These are phyloP conservation scores for Verticillium tricorpus DNA, from an alignment of 2,329 filamentous ascomycete species.

Conservation along the genomic window DNA sequence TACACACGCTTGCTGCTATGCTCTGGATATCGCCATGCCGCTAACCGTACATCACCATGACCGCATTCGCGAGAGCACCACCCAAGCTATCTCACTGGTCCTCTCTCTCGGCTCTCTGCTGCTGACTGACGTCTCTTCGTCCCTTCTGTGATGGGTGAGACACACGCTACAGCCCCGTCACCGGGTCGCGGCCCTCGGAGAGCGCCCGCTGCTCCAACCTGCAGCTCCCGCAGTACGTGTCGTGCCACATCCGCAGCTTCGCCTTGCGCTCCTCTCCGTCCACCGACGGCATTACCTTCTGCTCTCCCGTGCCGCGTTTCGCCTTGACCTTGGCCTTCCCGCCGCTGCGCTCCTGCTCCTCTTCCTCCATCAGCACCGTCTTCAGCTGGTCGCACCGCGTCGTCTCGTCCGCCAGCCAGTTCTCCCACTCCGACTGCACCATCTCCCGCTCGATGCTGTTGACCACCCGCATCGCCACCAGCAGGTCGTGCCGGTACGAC, in stretches of 20 bases:
- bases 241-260: slow-evolving; percentile 43
- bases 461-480: slow-evolving; percentile 85
- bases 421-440: slow-evolving; percentile 84
- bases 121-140: too few species aligned
- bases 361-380: slow-evolving; percentile 33
- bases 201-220: slow-evolving; percentile 34
- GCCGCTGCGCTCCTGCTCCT: slow-evolving; percentile 7
- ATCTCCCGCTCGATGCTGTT: slow-evolving; percentile 87
- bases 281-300: slow-evolving; percentile 25
- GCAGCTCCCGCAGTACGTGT: slow-evolving; percentile 54
- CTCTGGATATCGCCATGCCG: background rate
- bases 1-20: background rate
- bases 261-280: slow-evolving; percentile 25
- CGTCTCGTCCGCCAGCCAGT: slow-evolving; percentile 81
- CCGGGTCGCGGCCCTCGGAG: slow-evolving; percentile 16
- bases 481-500: slow-evolving; percentile 79
- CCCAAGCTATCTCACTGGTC: background rate
- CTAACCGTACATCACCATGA: background rate
- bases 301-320: slow-evolving; percentile 12
- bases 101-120: background rate
- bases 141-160: too few species aligned
- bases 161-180: background rate
- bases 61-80: background rate
- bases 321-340: slow-evolving; percentile 2
- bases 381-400: slow-evolving; percentile 64